Conservation (phyloP, 73 alveolate species). For the Paramecium sonneborni region DNA sequence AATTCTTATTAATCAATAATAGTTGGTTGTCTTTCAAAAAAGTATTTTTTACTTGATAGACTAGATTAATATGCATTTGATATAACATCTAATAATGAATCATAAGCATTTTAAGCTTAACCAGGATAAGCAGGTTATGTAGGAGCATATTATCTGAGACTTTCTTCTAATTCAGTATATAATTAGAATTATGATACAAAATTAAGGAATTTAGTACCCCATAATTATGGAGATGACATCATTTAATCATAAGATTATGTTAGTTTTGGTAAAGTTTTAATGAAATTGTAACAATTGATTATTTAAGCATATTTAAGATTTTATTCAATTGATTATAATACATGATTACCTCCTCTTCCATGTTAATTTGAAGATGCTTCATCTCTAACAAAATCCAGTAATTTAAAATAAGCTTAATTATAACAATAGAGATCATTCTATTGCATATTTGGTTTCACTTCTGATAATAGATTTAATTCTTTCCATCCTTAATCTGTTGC, state of each 20-base stretch:
- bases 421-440: conserved; percentile 22
- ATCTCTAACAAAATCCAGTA: conserved; percentile 39
- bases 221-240: conserved; percentile 30
- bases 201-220: conserved; percentile 7
- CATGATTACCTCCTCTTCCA: neutral
- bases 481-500: neutral
- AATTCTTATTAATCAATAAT: neutral
- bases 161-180: conserved; percentile 28
- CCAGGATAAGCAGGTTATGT: neutral
- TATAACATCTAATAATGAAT: neutral
- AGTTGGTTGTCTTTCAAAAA: neutral
- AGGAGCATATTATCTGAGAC: neutral
- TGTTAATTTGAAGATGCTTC: neutral
- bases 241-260: conserved; percentile 10
- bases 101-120: neutral
- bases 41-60: neutral
- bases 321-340: neutral
- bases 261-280: neutral
- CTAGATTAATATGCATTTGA: neutral
- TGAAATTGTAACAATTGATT: conserved; percentile 18
- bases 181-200: conserved; percentile 22
- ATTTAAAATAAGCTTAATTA: neutral
- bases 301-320: conserved; percentile 3
- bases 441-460: neutral
- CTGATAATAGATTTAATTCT: neutral